phyloP scores from a whole-genome alignment of 1,139 yeast genomes.

The Nakaseomyces nivariensis region DNA sequence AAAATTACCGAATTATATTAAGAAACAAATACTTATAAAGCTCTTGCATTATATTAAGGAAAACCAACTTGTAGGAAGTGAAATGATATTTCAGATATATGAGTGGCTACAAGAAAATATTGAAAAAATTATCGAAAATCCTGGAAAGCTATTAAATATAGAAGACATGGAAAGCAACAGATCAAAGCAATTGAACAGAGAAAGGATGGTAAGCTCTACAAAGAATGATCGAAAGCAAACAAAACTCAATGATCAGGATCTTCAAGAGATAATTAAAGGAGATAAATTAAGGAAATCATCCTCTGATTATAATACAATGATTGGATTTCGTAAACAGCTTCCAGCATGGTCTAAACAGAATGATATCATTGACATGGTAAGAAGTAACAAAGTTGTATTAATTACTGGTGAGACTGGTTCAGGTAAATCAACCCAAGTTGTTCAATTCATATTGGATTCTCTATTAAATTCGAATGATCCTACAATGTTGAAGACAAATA shows the following conservation, averaged over 20 bases:
- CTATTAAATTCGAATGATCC: slow-evolving; percentile 22
- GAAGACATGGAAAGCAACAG: slow-evolving; percentile 10
- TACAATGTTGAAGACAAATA: slow-evolving; percentile 38
- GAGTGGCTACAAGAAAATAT: slow-evolving; percentile 72
- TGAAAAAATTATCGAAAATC: slow-evolving; percentile 48
- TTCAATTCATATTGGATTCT: slow-evolving; percentile 75
- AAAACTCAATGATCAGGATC: slow-evolving; percentile 16
- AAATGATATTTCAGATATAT: slow-evolving; percentile 51
- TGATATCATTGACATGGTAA: slow-evolving; percentile 46
- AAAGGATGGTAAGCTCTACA: slow-evolving; percentile 3
- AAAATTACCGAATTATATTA: slow-evolving; percentile 64
- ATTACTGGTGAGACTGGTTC: slow-evolving; percentile 97
- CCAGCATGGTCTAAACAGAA: slow-evolving; percentile 78
- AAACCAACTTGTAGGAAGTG: slow-evolving; percentile 49
- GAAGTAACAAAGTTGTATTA: slow-evolving; percentile 53
- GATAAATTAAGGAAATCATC: slow-evolving; percentile 21
- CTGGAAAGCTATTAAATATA: slow-evolving; percentile 51
- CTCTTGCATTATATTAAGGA: slow-evolving; percentile 36
- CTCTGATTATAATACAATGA: slow-evolving; percentile 31
- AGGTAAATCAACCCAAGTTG: slow-evolving; percentile 88
- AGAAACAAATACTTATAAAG: slow-evolving; percentile 49
- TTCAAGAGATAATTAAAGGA: slow-evolving; percentile 25
- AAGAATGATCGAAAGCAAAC: not conserved
- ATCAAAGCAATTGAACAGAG: not conserved
- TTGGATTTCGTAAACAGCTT: slow-evolving; percentile 40